Base-by-base conservation (phyloP, 228 moss, liverwort and hornwort genomes). In the Sphagnum magellanicum region DNA sequence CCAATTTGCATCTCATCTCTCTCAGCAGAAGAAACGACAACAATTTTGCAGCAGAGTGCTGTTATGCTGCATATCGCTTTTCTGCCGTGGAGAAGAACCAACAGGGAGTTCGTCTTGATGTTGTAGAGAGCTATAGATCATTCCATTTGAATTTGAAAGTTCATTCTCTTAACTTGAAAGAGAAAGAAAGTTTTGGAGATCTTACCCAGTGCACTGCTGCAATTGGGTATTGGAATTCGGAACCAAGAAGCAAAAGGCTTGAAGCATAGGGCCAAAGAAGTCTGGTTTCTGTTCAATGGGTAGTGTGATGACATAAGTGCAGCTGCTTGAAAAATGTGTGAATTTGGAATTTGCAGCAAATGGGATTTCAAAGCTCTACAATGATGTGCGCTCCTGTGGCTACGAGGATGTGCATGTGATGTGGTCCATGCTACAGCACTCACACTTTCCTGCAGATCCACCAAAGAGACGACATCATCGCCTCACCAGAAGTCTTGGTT, bases 391-490 rank as follows among this genome's bases (percentile, higher is more conserved):
- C 58, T 83, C 88, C 4, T 90, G 90, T 16, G 90, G 88, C 13
- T 90, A 90, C 49, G 85, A 90, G 53, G 90, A 90, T 65, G 90
- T 90, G 70, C 85, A 85, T 50, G 78, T 85, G 81, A 90, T 90
- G 90, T 90, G 90, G 90, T 85, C 88, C 58, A 90, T 90, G 83
- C 83, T 90, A 48, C 88, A 90, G 63, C 79, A 85, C 57, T 73
- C 79, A 12, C 79, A 81, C 70, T 77, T 69, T 49, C 79, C 79
- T 50, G 67, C 79, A n/a, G 82, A 82, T 64, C 79, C 81, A 49
- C 79, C 79, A 1, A 81, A 74, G 74, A 74, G 74, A 60, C 76
- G 65, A 61, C 72, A 70, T 17, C 72, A 74, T 13, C 55, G 55
- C 55, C 55, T 55, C 9, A 69, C 76, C 74, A 75, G 70, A 76